phyloP scores from a whole-genome alignment of 768 basidiomycete species.

The Mycena crocata region DNA sequence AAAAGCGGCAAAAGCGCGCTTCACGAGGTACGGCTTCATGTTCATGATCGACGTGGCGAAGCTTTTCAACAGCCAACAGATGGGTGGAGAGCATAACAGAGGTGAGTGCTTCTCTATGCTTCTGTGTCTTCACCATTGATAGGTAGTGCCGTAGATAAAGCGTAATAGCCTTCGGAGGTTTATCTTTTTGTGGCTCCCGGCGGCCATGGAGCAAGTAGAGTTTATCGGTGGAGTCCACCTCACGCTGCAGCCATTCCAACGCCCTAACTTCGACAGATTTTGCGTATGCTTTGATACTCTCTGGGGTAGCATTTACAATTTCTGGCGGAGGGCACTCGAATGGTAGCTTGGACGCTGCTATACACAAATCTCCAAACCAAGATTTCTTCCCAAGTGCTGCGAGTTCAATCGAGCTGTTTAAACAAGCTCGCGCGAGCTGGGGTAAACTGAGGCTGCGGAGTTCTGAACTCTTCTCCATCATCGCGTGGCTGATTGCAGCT shows the following conservation, averaged over 20 bases:
- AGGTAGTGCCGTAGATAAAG: constrained; percentile 15
- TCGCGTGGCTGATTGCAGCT: too few species aligned
- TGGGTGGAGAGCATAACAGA: constrained; percentile 16
- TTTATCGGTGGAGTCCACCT: constrained; percentile 11
- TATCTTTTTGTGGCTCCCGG: too few species aligned
- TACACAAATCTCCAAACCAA: constrained; percentile 5
- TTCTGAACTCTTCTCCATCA: too few species aligned
- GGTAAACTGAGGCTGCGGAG: constrained; percentile 1
- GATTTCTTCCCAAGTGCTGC: background rate
- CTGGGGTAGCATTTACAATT: background rate
- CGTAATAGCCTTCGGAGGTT: background rate
- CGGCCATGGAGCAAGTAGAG: constrained; percentile 20
- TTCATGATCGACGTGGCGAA: constrained; percentile 7
- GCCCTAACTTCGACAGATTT: background rate
- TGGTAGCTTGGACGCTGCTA: background rate
- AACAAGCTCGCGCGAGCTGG: background rate
- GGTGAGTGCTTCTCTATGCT: constrained; percentile 15
- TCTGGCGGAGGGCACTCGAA: constrained; percentile 4
- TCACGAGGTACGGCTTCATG: background rate
- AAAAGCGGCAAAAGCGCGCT: background rate
- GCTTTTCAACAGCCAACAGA: constrained; percentile 10
- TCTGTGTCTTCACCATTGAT: background rate
- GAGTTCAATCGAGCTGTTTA: constrained; percentile 4
- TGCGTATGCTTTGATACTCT: background rate
- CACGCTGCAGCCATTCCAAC: constrained; percentile 3